A percentile compares a stretch with the other conserved stretches of the same genome.
Evolutionary conservation across 2,329 filamentous ascomycete genomes (phyloP).

Genomic region (Shiraia sp.): DNA sequence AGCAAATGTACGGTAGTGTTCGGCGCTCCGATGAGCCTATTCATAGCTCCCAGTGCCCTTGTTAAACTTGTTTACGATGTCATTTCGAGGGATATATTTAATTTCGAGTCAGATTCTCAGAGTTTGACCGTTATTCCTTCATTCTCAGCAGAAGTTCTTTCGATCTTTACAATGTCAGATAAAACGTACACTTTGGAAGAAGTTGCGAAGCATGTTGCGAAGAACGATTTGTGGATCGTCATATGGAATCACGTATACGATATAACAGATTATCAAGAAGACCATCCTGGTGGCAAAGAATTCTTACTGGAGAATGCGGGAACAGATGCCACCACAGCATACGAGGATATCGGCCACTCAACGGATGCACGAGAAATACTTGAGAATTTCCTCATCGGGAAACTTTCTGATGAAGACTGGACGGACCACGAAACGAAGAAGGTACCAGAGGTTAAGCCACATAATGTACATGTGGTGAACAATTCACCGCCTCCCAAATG

Average conservation of each 20-base stretch:
- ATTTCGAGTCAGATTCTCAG: too few relatives aligned
- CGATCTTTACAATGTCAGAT: slow-evolving; percentile 10
- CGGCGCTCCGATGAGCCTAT: too few relatives aligned
- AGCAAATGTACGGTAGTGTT: too few relatives aligned
- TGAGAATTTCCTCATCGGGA: slow-evolving; percentile 40
- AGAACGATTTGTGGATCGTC: slow-evolving; percentile 58
- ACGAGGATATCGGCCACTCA: slow-evolving; percentile 52
- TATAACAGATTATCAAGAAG: slow-evolving; percentile 60
- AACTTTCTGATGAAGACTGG: slow-evolving; percentile 17
- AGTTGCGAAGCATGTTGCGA: slow-evolving; percentile 55
- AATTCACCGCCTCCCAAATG: slow-evolving; percentile 16
- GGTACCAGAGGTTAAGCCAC: slow-evolving; percentile 38
- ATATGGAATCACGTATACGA: slow-evolving; percentile 57
- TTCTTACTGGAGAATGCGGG: slow-evolving; percentile 49
- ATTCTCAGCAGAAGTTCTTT: not conserved
- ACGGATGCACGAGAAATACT: slow-evolving; percentile 52
- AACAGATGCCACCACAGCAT: slow-evolving; percentile 49
- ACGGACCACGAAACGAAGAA: slow-evolving; percentile 33
- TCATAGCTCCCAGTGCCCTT: too few relatives aligned
- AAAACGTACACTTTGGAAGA: slow-evolving; percentile 15
- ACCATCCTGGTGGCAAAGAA: slow-evolving; percentile 58
- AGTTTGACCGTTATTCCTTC: too few relatives aligned
- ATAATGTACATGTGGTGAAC: slow-evolving; percentile 11
- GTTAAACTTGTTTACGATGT: too few relatives aligned
- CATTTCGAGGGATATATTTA: too few relatives aligned